These are phyloP conservation scores for Diospyros kaki DNA, from an alignment of 148 eudicot species.

Conservation along the genomic window DNA sequence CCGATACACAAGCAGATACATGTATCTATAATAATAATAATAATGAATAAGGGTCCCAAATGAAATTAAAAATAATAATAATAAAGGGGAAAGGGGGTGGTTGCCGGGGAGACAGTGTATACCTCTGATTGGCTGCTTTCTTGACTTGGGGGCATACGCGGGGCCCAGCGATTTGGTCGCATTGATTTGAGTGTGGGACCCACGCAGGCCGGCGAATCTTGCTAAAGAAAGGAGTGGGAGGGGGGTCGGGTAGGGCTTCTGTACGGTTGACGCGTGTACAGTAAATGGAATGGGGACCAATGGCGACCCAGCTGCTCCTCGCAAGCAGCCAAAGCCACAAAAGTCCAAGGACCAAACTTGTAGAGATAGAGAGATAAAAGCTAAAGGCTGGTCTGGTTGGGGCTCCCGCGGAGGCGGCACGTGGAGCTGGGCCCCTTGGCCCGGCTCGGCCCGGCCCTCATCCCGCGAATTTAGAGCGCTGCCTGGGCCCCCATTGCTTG, in stretches of 20 bases:
- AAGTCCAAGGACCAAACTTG: not conserved
- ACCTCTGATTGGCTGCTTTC: slow-evolving; percentile 19
- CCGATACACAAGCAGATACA: no score
- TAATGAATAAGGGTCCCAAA: no score
- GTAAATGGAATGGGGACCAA: not conserved
- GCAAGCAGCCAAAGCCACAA: not conserved
- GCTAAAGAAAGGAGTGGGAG: not conserved
- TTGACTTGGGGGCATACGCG: slow-evolving; percentile 19
- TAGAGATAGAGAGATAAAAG: no score
- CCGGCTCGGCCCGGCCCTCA: no score
- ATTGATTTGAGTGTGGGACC: slow-evolving; percentile 19
- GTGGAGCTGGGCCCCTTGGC: no score
- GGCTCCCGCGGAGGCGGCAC: no score
- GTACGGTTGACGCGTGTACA: slow-evolving; percentile 33
- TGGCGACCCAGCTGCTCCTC: not conserved
- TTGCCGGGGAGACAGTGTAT: slow-evolving; percentile 20
- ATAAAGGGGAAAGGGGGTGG: not conserved
- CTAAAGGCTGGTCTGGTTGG: not conserved
- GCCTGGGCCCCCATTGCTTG: no score
- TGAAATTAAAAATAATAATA: no score
- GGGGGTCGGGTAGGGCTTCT: not conserved
- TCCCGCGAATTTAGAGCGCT: no score
- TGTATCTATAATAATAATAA: no score
- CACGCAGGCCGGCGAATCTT: slow-evolving; percentile 25
- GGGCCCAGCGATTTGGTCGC: slow-evolving; percentile 17